Percentiles rank a stretch among this genome's conserved stretches.
These are phyloP conservation scores for Fomitopsis schrenkii DNA, from an alignment of 1,284 basidiomycete genomes.

Conservation along the genomic window DNA sequence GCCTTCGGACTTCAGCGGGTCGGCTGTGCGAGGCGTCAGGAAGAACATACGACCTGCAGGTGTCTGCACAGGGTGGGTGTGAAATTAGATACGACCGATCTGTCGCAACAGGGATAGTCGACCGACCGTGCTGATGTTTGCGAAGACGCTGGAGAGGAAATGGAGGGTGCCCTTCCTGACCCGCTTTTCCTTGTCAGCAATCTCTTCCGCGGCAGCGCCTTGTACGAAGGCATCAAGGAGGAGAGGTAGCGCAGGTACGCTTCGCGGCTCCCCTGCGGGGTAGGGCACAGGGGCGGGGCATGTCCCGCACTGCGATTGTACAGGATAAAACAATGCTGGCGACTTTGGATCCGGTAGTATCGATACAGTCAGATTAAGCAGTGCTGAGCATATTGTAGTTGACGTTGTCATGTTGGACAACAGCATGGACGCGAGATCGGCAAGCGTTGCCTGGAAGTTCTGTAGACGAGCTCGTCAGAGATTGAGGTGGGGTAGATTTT, in stretches of 20 bases:
- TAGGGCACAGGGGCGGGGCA: conserved; percentile 62
- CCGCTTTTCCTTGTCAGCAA: conserved; percentile 43
- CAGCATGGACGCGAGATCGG: conserved; percentile 95
- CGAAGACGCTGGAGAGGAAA: conserved; percentile 90
- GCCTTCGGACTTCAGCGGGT: conserved; percentile 35
- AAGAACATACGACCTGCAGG: conserved; percentile 70
- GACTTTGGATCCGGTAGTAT: conserved; percentile 49
- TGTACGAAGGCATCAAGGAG: conserved; percentile 85
- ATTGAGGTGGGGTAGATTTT: background rate
- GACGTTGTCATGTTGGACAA: conserved; percentile 92
- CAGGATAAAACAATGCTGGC: conserved; percentile 55
- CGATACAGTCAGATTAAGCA: conserved; percentile 68
- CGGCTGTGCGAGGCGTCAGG: conserved; percentile 50
- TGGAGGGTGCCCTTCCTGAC: conserved; percentile 75
- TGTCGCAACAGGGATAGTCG: background rate
- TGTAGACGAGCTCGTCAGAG: conserved; percentile 27
- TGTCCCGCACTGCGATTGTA: conserved; percentile 71
- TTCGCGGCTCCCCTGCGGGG: conserved; percentile 50
- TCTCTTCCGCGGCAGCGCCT: conserved; percentile 52
- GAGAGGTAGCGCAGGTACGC: conserved; percentile 67
- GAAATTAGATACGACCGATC: background rate
- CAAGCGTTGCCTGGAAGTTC: conserved; percentile 87
- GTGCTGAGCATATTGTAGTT: conserved; percentile 59
- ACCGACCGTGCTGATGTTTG: conserved; percentile 76
- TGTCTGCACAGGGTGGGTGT: conserved; percentile 36